Conservation (phyloP, 2,329 filamentous ascomycete genomes). For the Aschersonia sp. region DNA sequence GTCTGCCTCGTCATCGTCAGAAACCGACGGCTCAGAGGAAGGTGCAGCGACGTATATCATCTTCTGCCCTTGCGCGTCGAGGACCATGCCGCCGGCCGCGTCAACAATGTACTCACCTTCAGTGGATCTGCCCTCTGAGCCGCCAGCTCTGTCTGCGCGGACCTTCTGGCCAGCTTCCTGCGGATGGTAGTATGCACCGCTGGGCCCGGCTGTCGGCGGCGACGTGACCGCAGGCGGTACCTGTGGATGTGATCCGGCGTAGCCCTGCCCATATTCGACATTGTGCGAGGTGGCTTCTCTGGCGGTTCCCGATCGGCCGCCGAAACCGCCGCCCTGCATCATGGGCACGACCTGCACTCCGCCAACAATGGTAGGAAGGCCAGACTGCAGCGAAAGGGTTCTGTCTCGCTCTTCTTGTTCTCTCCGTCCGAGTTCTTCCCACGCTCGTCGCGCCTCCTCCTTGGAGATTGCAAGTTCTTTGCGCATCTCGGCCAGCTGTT, state of each 20-base stretch:
- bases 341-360: conserved; percentile 94
- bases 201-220: conserved; percentile 13
- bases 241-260: conserved; percentile 23
- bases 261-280: conserved; percentile 14
- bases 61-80: conserved; percentile 44
- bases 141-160: conserved; percentile 9
- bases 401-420: conserved; percentile 89
- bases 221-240: conserved; percentile 26
- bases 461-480: conserved; percentile 90
- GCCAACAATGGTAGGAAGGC: conserved; percentile 76
- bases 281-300: conserved; percentile 19
- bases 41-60: conserved; percentile 33
- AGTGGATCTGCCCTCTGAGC: conserved; percentile 48
- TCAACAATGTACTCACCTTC: conserved; percentile 61
- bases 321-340: conserved; percentile 47
- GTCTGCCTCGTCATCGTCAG: conserved; percentile 39
- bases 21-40: conserved; percentile 28
- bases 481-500: conserved; percentile 75
- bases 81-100: conserved; percentile 42
- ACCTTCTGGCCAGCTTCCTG: conserved; percentile 7
- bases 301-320: conserved; percentile 35
- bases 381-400: conserved; percentile 70
- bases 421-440: conserved; percentile 88
- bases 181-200: conserved; percentile 11
- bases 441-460: conserved; percentile 85